Evolutionary conservation across 1,139 yeast species (phyloP).

Genomic region (Entelexis paramagnoliae): DNA sequence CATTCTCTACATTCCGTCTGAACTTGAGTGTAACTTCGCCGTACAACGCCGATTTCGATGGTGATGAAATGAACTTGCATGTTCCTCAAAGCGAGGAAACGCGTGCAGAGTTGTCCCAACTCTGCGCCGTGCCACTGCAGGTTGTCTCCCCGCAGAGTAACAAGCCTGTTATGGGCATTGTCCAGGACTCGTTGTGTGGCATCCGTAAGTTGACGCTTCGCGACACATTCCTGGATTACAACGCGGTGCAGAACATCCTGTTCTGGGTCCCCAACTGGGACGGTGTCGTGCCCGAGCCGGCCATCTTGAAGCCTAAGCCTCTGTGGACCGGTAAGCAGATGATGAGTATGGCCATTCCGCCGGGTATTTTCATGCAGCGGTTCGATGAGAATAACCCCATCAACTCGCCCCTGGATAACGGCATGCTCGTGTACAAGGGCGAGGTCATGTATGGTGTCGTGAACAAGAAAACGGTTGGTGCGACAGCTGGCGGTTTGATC

Average conservation of each 20-base stretch:
- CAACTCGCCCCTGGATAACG: slow-evolving; percentile 75
- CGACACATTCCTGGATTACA: slow-evolving; percentile 79
- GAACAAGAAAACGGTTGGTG: slow-evolving; percentile 95
- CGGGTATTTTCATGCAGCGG: slow-evolving; percentile 88
- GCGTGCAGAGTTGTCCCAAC: slow-evolving; percentile 85
- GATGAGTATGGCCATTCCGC: slow-evolving; percentile 85
- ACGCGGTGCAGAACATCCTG: slow-evolving; percentile 90
- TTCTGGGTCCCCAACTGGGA: slow-evolving; percentile 99
- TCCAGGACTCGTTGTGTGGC: slow-evolving; percentile 97
- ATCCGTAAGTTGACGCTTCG: slow-evolving; percentile 88
- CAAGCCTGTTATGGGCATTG: slow-evolving; percentile 99
- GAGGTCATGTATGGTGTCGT: slow-evolving; percentile 95
- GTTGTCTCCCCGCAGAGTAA: slow-evolving; percentile 97
- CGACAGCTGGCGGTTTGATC: slow-evolving; percentile 94
- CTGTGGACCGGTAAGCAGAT: slow-evolving; percentile 97
- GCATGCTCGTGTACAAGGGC: slow-evolving; percentile 87
- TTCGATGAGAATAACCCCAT: slow-evolving; percentile 84
- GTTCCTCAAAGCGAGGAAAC: slow-evolving; percentile 99
- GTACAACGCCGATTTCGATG: slow-evolving; percentile 99
- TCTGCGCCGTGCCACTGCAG: slow-evolving; percentile 94
- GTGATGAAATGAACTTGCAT: slow-evolving; percentile 99
- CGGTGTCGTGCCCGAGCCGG: slow-evolving; percentile 97
- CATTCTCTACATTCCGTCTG: slow-evolving; percentile 93
- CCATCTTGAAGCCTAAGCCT: slow-evolving; percentile 87
- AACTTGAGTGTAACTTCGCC: slow-evolving; percentile 96